Percentiles rank a stretch among this genome's conserved stretches.
These are phyloP conservation scores for Lasiodiplodia hormozganensis DNA, from an alignment of 2,329 filamentous ascomycete species.

Conservation along the genomic window DNA sequence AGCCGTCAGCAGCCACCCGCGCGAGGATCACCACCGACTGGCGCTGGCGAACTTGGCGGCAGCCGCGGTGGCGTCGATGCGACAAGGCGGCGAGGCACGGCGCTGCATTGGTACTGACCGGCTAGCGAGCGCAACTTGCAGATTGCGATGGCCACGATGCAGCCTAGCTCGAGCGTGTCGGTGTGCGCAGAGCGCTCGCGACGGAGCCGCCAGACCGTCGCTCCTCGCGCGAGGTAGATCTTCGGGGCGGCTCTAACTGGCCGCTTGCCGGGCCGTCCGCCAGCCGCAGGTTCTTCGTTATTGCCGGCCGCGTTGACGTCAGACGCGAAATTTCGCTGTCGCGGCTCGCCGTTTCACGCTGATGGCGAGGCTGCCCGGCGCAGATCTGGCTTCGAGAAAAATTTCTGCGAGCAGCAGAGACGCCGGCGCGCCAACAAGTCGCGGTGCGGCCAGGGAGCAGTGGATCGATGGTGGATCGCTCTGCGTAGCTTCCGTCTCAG, in stretches of 20 bases:
- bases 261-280: constrained; percentile 7
- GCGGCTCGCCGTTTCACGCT: constrained; percentile 6
- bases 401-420: neutral
- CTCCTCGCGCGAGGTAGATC: constrained; percentile 10
- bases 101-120: constrained; percentile 17
- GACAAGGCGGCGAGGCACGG: neutral
- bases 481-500: constrained; percentile 27
- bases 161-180: constrained; percentile 13
- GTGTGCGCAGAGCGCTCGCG: neutral
- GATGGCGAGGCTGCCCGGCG: constrained; percentile 9
- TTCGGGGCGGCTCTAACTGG: neutral
- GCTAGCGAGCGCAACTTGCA: constrained; percentile 6
- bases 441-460: neutral
- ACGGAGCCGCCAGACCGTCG: constrained; percentile 8
- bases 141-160: constrained; percentile 10
- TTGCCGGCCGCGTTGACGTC: constrained; percentile 11
- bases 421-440: constrained; percentile 7
- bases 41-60: neutral
- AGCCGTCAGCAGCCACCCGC: constrained; percentile 10
- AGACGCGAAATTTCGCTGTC: neutral
- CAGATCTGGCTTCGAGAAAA: constrained; percentile 13
- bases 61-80: neutral
- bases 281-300: neutral
- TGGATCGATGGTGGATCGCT: constrained; percentile 23
- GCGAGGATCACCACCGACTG: constrained; percentile 19